These are phyloP conservation scores for Mycena crocata DNA, from an alignment of 768 basidiomycete genomes.

Conservation along the genomic window DNA sequence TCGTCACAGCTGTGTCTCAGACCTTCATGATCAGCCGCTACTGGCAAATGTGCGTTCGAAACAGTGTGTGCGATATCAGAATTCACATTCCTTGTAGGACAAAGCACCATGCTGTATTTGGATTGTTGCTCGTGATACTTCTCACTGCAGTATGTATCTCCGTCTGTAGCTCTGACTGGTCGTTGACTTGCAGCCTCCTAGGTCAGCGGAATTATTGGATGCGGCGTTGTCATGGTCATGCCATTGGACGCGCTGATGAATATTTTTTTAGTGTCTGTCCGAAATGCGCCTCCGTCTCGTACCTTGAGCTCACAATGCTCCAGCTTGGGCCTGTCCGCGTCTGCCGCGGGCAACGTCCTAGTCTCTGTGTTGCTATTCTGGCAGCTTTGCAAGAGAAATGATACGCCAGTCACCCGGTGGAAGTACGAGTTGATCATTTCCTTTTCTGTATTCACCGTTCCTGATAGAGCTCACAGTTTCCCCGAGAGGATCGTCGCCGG, in stretches of 20 bases:
- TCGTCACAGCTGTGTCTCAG: conserved; percentile 25
- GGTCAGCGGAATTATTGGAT: conserved; percentile 23
- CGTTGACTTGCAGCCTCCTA: not conserved
- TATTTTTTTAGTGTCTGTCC: conserved; percentile 15
- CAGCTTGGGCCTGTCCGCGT: conserved; percentile 21
- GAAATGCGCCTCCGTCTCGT: not conserved
- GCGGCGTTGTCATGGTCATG: conserved; percentile 18
- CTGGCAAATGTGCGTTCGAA: conserved; percentile 27
- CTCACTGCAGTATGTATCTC: conserved; percentile 9
- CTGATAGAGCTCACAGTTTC: not conserved
- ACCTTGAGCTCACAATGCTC: not conserved
- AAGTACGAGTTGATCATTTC: not conserved
- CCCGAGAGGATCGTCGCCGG: not conserved
- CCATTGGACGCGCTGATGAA: not conserved
- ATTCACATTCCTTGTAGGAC: conserved; percentile 8
- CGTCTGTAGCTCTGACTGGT: not conserved
- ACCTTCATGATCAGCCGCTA: conserved; percentile 26
- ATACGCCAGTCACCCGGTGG: not conserved
- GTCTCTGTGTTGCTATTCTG: conserved; percentile 13
- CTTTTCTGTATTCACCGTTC: not conserved
- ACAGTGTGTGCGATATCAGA: not conserved
- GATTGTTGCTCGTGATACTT: conserved; percentile 10
- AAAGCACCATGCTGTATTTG: conserved; percentile 15
- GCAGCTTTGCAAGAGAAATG: conserved; percentile 14
- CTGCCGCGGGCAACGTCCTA: conserved; percentile 7